phyloP scores from a whole-genome alignment of 352 stramenopile species.

The Phytophthora boehmeriae region DNA sequence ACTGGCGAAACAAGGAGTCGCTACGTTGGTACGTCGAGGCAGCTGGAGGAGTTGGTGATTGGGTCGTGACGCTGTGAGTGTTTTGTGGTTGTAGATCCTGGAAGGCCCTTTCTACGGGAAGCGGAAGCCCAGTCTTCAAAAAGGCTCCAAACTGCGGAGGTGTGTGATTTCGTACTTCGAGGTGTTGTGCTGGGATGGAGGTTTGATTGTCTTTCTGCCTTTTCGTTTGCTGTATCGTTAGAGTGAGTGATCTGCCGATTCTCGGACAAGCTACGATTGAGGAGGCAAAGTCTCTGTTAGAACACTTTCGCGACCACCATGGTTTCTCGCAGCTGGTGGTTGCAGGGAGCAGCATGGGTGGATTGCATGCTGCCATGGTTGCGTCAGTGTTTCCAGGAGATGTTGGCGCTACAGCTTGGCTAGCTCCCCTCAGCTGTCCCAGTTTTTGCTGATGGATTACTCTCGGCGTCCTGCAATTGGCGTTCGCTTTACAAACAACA shows the following conservation, averaged over 20 bases:
- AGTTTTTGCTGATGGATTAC: conserved; percentile 76
- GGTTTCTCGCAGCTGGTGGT: conserved; percentile 69
- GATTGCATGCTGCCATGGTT: conserved; percentile 78
- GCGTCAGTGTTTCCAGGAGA: conserved; percentile 74
- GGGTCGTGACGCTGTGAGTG: conserved; percentile 1
- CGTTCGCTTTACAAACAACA: conserved; percentile 70
- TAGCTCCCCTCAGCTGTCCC: conserved; percentile 73
- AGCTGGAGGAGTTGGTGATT: neutral
- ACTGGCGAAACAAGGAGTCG: conserved; percentile 63
- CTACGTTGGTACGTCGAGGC: conserved; percentile 52
- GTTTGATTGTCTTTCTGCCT: neutral
- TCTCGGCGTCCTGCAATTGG: conserved; percentile 84
- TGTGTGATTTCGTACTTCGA: conserved; percentile 25
- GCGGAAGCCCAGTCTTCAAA: conserved; percentile 65
- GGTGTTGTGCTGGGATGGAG: neutral
- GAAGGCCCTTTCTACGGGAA: conserved; percentile 84
- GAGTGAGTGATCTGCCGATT: conserved; percentile 76
- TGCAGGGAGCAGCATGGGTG: conserved; percentile 78
- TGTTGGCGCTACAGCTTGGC: conserved; percentile 68
- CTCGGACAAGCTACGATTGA: conserved; percentile 84
- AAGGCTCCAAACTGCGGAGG: conserved; percentile 76
- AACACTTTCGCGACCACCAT: conserved; percentile 57
- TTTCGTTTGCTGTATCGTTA: conserved; percentile 18
- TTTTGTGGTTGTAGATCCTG: conserved; percentile 49
- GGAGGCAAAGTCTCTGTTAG: conserved; percentile 80